Evolutionary conservation across 768 basidiomycete genomes (phyloP).

Genomic region (Brasilioporus rufonigricans): DNA sequence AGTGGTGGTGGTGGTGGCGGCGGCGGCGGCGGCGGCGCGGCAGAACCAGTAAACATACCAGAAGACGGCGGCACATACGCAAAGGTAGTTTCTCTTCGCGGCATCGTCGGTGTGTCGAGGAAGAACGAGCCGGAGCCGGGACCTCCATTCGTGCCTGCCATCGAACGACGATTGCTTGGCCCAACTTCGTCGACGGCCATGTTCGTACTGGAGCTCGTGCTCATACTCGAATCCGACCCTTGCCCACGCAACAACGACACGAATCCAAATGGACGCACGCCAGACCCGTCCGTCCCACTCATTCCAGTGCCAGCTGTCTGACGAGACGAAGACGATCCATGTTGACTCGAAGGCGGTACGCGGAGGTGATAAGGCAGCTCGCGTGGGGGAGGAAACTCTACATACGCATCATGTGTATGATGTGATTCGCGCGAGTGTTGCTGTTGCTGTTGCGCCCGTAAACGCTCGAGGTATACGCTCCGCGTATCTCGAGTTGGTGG

Average conservation of each 20-base stretch:
- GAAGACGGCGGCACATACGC: slow-evolving; percentile 7
- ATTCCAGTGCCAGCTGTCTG: background rate
- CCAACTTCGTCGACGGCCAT: slow-evolving; percentile 15
- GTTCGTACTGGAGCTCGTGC: slow-evolving; percentile 9
- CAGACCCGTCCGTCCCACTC: slow-evolving; percentile 8
- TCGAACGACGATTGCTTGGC: slow-evolving; percentile 4
- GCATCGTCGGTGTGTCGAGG: slow-evolving; percentile 5
- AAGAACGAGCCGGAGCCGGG: slow-evolving; percentile 6
- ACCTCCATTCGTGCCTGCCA: background rate
- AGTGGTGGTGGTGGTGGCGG: background rate
- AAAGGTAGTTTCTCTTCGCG: slow-evolving; percentile 14
- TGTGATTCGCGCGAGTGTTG: slow-evolving; percentile 2
- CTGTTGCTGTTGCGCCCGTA: slow-evolving; percentile 18
- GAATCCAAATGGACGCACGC: slow-evolving; percentile 15
- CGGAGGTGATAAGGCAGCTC: slow-evolving; percentile 7
- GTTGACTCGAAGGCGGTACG: slow-evolving; percentile 6
- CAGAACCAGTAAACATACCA: slow-evolving; percentile 1
- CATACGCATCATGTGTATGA: background rate
- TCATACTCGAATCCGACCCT: slow-evolving; percentile 17
- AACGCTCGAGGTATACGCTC: slow-evolving; percentile 8
- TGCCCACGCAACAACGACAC: slow-evolving; percentile 14
- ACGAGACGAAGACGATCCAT: slow-evolving; percentile 7
- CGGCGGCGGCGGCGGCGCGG: background rate
- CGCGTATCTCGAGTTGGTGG: slow-evolving; percentile 7
- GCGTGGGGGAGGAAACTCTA: slow-evolving; percentile 1